A percentile compares a stretch with the other conserved stretches of the same genome.
These are phyloP conservation scores for Dothideomycetidae sp. DNA, from an alignment of 2,329 filamentous ascomycete genomes.

Conservation along the genomic window DNA sequence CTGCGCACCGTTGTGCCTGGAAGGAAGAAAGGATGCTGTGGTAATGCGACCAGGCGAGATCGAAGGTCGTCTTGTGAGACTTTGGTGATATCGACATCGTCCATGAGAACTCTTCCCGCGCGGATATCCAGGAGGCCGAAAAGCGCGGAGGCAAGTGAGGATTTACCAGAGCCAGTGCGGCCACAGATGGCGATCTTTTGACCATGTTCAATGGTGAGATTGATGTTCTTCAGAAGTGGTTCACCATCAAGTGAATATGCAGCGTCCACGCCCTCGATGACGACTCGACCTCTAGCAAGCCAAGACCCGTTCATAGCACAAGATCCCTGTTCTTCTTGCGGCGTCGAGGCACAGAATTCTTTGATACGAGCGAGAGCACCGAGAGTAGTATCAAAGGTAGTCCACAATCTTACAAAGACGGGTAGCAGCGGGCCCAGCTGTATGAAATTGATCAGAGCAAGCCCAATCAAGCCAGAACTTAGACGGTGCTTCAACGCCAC, in stretches of 20 bases:
- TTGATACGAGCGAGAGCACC: slow-evolving; percentile 43
- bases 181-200: slow-evolving; percentile 40
- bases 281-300: slow-evolving; percentile 59
- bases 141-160: slow-evolving; percentile 34
- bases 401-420: slow-evolving; percentile 40
- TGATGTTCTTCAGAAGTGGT: slow-evolving; percentile 32
- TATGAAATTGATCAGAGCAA: slow-evolving; percentile 41
- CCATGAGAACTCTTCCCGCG: slow-evolving; percentile 31
- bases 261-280: slow-evolving; percentile 49
- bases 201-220: slow-evolving; percentile 32
- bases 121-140: slow-evolving; percentile 36
- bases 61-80: slow-evolving; percentile 34
- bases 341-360: slow-evolving; percentile 34
- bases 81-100: slow-evolving; percentile 32
- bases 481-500: slow-evolving; percentile 28
- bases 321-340: slow-evolving; percentile 42
- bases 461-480: slow-evolving; percentile 36
- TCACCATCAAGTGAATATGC: slow-evolving; percentile 16
- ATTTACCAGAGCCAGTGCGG: slow-evolving; percentile 41
- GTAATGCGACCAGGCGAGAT: slow-evolving; percentile 31
- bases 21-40: slow-evolving; percentile 40
- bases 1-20: slow-evolving; percentile 30
- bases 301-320: slow-evolving; percentile 52
- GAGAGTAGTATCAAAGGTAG: slow-evolving; percentile 42
- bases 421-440: slow-evolving; percentile 39